phyloP scores from a whole-genome alignment of 192 early-diverging fungal species.

The Backusella circina region DNA sequence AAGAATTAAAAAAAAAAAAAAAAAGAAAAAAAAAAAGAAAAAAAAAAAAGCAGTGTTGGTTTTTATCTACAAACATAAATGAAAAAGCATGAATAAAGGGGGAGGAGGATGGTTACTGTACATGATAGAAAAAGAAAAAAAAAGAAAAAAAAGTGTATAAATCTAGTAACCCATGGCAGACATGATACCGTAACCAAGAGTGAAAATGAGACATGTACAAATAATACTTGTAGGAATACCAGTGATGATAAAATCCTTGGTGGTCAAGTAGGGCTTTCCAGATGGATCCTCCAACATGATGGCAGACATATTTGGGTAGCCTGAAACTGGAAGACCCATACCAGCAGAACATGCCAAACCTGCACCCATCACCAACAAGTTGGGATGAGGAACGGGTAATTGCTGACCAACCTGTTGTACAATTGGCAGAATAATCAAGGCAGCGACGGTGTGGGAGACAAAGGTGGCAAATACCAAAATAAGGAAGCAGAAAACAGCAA shows the following conservation, averaged over 20 bases:
- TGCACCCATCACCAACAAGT: constrained; percentile 69
- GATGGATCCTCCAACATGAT: constrained; percentile 61
- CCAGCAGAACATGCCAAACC: constrained; percentile 44
- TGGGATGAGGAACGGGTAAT: constrained; percentile 63
- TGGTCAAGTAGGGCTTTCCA: constrained; percentile 61
- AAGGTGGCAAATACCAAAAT: constrained; percentile 70
- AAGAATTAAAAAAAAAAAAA: not conserved
- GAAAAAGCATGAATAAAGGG: not conserved
- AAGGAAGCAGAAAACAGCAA: constrained; percentile 56
- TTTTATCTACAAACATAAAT: not conserved
- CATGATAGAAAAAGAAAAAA: not conserved
- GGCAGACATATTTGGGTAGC: constrained; percentile 79
- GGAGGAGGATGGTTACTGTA: not conserved
- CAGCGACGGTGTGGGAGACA: constrained; percentile 78
- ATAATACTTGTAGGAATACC: constrained; percentile 57
- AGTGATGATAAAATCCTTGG: constrained; percentile 62
- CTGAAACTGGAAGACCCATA: constrained; percentile 62
- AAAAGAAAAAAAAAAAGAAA: not conserved
- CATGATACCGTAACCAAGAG: constrained; percentile 64
- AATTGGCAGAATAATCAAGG: constrained; percentile 73
- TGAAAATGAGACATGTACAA: constrained; percentile 50
- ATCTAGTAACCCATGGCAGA: constrained; percentile 27
- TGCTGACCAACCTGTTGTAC: constrained; percentile 62
- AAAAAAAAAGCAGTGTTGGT: not conserved
- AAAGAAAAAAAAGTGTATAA: not conserved